Evolutionary conservation across 2,329 filamentous ascomycete species (phyloP).

Genomic region (Sclerotinia borealis): DNA sequence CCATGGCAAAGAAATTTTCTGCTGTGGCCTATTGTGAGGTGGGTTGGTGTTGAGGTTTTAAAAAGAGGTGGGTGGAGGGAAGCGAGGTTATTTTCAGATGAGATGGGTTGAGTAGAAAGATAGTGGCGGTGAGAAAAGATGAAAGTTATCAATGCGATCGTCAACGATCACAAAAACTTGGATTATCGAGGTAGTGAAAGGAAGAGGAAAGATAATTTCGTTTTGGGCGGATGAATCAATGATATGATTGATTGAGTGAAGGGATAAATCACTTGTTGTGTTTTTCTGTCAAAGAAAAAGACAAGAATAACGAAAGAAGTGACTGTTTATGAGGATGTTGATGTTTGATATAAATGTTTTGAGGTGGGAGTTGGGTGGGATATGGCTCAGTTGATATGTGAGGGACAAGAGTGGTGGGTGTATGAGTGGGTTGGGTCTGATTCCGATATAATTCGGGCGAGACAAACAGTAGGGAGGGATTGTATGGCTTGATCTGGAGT

Average conservation of each 20-base stretch:
- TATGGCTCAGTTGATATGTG: constrained; percentile 12
- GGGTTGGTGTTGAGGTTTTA: constrained; percentile 11
- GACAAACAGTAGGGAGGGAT: constrained; percentile 10
- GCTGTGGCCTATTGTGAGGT: constrained; percentile 12
- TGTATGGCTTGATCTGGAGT: constrained; percentile 9
- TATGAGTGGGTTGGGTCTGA: constrained; percentile 5
- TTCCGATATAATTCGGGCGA: constrained; percentile 11
- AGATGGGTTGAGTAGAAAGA: constrained; percentile 17
- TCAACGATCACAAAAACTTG: constrained; percentile 14
- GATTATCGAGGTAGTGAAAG: constrained; percentile 24
- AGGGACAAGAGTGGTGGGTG: constrained; percentile 11
- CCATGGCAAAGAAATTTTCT: constrained; percentile 26
- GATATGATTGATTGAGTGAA: constrained; percentile 1
- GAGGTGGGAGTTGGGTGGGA: constrained; percentile 3
- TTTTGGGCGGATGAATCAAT: constrained; percentile 13
- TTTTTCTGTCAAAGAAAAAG: constrained; percentile 12
- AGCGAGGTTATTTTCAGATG: constrained; percentile 20
- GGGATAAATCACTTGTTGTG: neutral
- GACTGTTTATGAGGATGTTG: constrained; percentile 9
- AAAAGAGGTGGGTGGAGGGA: constrained; percentile 17
- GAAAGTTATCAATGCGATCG: constrained; percentile 17
- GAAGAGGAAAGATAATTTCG: constrained; percentile 14
- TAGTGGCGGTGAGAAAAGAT: constrained; percentile 14
- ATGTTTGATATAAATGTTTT: constrained; percentile 6
- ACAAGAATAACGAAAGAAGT: neutral